Conservation (phyloP, 2,329 filamentous ascomycete species). For the Plectosphaerella plurivora region DNA sequence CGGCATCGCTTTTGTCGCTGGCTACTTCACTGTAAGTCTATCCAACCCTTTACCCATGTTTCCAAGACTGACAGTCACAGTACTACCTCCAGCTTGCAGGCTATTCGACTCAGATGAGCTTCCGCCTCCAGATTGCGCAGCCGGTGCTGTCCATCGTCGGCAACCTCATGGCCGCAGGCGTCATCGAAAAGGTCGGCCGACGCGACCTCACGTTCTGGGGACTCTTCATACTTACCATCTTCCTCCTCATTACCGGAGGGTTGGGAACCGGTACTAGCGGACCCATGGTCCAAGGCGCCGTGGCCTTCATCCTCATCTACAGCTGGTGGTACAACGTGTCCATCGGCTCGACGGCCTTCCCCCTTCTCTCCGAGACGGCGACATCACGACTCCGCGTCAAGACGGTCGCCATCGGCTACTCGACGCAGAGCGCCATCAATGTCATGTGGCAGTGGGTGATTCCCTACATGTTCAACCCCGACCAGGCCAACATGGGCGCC, state of each 20-base stretch:
- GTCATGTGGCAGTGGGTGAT: conserved; percentile 11
- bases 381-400: conserved; percentile 32
- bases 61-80: neutral
- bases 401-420: conserved; percentile 31
- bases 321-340: conserved; percentile 32
- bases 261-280: neutral
- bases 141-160: conserved; percentile 32
- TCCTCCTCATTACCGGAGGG: conserved; percentile 34
- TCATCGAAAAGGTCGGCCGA: conserved; percentile 31
- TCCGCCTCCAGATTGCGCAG: conserved; percentile 33
- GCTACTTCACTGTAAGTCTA: conserved; percentile 17
- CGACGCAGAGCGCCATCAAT: conserved; percentile 20
- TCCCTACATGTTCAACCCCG: conserved; percentile 18
- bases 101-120: conserved; percentile 20
- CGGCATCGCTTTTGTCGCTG: conserved; percentile 28
- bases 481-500: conserved; percentile 25
- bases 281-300: conserved; percentile 12
- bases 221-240: conserved; percentile 23
- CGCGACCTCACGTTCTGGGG: conserved; percentile 30
- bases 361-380: conserved; percentile 30
- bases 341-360: conserved; percentile 33
- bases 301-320: conserved; percentile 31
- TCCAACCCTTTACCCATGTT: neutral
- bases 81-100: conserved; percentile 11
- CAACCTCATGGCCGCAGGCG: conserved; percentile 32